Evolutionary conservation across 139 green algal genomes (phyloP).

Genomic region (Spirogloea muscicola): DNA sequence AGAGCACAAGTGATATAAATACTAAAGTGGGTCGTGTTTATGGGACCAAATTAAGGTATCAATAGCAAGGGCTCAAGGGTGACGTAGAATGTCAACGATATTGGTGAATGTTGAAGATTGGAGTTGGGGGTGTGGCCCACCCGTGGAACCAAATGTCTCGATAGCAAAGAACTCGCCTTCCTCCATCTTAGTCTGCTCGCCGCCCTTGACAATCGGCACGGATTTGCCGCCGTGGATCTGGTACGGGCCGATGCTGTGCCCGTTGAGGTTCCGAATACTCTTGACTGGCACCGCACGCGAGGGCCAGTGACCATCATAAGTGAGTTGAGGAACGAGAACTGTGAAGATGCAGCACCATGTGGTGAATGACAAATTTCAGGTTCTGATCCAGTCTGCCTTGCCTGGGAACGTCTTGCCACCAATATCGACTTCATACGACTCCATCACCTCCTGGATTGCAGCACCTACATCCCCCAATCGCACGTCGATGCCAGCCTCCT

Average conservation of each 20-base stretch:
- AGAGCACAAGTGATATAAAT: too few species aligned
- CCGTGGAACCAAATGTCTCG: slow-evolving; percentile 96
- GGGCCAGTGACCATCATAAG: too few species aligned
- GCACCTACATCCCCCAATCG: slow-evolving; percentile 92
- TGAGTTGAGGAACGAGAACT: too few species aligned
- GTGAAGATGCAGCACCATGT: too few species aligned
- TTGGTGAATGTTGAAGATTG: too few species aligned
- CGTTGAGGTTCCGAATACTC: slow-evolving; percentile 91
- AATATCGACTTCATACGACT: slow-evolving; percentile 93
- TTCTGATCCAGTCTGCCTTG: too few species aligned
- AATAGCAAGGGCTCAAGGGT: too few species aligned
- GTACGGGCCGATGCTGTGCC: slow-evolving; percentile 94
- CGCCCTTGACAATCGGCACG: slow-evolving; percentile 70
- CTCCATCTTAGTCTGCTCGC: slow-evolving; percentile 80
- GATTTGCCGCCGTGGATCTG: slow-evolving; percentile 91
- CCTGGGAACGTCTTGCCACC: slow-evolving; percentile 78
- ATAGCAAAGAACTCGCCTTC: slow-evolving; percentile 99
- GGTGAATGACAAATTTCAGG: too few species aligned
- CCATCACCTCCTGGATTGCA: slow-evolving; percentile 78
- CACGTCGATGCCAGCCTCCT: slow-evolving; percentile 85
- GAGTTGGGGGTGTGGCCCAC: too few species aligned
- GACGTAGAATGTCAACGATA: too few species aligned
- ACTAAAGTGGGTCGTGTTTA: too few species aligned
- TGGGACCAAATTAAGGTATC: too few species aligned
- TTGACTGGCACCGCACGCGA: slow-evolving; percentile 50